phyloP scores from a whole-genome alignment of 2,329 filamentous ascomycete genomes.

The Aspergillus sp. region DNA sequence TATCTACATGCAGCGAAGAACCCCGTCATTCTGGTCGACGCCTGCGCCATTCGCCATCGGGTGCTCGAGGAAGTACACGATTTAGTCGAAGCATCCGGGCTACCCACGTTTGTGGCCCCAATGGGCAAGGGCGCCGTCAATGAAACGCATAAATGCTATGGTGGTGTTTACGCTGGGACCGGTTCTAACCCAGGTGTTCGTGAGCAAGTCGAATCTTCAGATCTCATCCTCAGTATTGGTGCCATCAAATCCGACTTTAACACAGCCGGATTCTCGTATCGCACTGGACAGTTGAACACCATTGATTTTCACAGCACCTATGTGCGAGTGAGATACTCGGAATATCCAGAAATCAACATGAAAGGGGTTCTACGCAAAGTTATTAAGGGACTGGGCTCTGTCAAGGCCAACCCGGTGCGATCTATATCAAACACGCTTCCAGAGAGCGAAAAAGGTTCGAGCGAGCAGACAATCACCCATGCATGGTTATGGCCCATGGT shows the following conservation, averaged over 20 bases:
- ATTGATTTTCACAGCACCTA: conserved; percentile 81
- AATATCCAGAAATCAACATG: conserved; percentile 78
- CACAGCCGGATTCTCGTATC: conserved; percentile 75
- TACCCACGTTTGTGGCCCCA: conserved; percentile 83
- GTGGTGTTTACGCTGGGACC: conserved; percentile 81
- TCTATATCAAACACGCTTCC: conserved; percentile 56
- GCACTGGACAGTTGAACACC: conserved; percentile 73
- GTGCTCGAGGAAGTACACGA: conserved; percentile 71
- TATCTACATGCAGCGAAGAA: conserved; percentile 71
- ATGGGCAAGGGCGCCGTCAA: conserved; percentile 87
- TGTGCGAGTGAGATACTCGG: conserved; percentile 73
- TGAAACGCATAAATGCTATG: conserved; percentile 72
- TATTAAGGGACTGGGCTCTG: conserved; percentile 55
- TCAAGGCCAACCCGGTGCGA: conserved; percentile 56
- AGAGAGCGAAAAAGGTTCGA: conserved; percentile 30
- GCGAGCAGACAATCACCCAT: conserved; percentile 48
- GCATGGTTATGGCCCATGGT: conserved; percentile 71
- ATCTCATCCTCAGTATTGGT: conserved; percentile 45
- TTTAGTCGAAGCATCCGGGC: conserved; percentile 68
- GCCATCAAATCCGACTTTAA: conserved; percentile 48
- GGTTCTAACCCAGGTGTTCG: conserved; percentile 60
- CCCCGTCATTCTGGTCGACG: conserved; percentile 79
- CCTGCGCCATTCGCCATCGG: conserved; percentile 75
- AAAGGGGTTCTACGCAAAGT: conserved; percentile 75
- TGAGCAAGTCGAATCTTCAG: conserved; percentile 41